Base-by-base conservation (phyloP, 2,329 filamentous ascomycete species). In the Fusarium penzigii region DNA sequence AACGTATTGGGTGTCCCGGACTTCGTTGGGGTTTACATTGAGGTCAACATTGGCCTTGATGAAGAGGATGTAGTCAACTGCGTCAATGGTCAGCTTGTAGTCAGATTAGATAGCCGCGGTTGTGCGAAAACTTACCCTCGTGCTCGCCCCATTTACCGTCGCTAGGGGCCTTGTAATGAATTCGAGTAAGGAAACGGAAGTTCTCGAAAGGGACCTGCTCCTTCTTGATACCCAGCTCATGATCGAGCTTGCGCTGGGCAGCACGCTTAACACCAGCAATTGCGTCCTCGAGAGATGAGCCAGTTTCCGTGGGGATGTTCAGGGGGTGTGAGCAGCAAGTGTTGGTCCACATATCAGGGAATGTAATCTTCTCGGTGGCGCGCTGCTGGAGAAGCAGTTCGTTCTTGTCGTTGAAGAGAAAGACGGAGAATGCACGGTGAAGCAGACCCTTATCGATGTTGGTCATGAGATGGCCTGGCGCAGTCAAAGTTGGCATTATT, bases 281-380 rank as follows among this genome's bases (percentile, higher is more conserved):
- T 6, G 92, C 89, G 60, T 90, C 89, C 45, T 87, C 81, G 41
- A 99, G 80, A 61, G 88, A 88, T 32, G 86, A 83, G 57, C 94
- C 94, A 25, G 91, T 96, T 83, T 99, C 94, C 59, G 88, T 88
- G 9, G 94, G 89, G 61, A 97, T 89, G 49, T 90, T 90, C 55
- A 99, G 82, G 6, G 94, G 94, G 74, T 99, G 94, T 39, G 94
- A 99, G 80, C 94, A 99, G 82, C 94, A 99, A 32, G 94, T 99
- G 77, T 99, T 99, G 59, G 94, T 99, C 94, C 94, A 99, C 88
- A 97, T 92, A 71, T 96, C 91, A 44, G 94, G 93, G 77, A 99
- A 99, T 7, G 94, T 99, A 70, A 99, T 99, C 80, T 99, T 99
- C 78, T 97, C 93, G 39, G 86, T 79, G 29, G 94, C 94, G 62